A percentile compares a stretch with the other conserved stretches of the same genome.
Evolutionary conservation across 1,284 basidiomycete genomes (phyloP).

Genomic region (Waitea zeae): DNA sequence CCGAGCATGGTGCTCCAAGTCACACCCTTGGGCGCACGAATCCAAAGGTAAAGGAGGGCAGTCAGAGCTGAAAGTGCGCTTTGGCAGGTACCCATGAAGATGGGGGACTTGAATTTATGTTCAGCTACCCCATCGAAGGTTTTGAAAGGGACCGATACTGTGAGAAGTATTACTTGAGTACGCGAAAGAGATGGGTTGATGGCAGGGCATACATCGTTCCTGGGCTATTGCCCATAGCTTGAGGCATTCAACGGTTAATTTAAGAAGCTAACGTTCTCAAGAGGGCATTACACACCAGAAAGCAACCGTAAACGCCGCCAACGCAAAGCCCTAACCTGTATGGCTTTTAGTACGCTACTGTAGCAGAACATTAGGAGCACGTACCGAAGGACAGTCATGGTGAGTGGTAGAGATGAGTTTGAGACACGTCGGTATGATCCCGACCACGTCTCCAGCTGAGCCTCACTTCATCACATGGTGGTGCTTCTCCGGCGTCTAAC

Average conservation of each 20-base stretch:
- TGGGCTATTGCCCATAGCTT: conserved; percentile 85
- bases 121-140: conserved; percentile 41
- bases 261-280: neutral
- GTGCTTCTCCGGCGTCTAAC: no score
- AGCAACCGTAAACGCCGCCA: conserved; percentile 20
- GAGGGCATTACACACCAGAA: no score
- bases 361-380: no score
- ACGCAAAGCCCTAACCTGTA: conserved; percentile 23
- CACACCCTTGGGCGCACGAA: conserved; percentile 37
- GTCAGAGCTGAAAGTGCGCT: conserved; percentile 68
- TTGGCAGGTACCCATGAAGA: conserved; percentile 82
- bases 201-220: conserved; percentile 49
- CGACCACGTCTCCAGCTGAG: no score
- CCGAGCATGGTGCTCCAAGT: conserved; percentile 40
- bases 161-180: conserved; percentile 2
- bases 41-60: conserved; percentile 65
- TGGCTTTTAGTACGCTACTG: no score
- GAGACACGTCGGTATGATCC: no score
- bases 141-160: conserved; percentile 76
- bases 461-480: no score
- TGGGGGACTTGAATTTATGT: conserved; percentile 74
- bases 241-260: neutral
- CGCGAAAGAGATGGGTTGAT: no score
- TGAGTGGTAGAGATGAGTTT: no score
- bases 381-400: no score